Evolutionary conservation across 1,284 basidiomycete species (phyloP).

Genomic region (Trichosporon sp.): DNA sequence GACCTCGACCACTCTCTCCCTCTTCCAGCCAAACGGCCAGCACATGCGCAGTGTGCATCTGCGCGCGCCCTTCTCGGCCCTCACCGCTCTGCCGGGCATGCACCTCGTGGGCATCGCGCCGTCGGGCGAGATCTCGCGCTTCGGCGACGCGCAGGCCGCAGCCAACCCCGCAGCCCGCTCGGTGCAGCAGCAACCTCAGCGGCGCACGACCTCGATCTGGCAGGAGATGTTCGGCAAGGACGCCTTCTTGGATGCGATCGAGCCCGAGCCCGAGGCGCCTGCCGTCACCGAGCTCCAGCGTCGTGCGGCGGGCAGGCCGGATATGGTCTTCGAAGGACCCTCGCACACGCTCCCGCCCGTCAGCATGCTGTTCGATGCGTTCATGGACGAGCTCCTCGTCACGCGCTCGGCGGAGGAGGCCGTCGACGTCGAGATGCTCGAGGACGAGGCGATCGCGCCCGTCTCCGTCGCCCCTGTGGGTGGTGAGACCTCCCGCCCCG

Average conservation of each 20-base stretch:
- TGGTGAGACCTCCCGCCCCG: slow-evolving; percentile 22
- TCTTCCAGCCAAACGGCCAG: slow-evolving; percentile 58
- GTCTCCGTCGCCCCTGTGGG: slow-evolving; percentile 15
- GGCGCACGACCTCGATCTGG: slow-evolving; percentile 49
- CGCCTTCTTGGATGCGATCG: slow-evolving; percentile 49
- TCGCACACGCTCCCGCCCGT: slow-evolving; percentile 80
- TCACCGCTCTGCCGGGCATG: slow-evolving; percentile 31
- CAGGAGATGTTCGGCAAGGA: slow-evolving; percentile 58
- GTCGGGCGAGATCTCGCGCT: slow-evolving; percentile 47
- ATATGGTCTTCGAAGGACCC: slow-evolving; percentile 68
- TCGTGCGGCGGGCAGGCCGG: slow-evolving; percentile 39
- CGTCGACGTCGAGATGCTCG: slow-evolving; percentile 12
- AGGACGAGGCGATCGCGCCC: slow-evolving; percentile 9
- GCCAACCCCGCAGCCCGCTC: slow-evolving; percentile 26
- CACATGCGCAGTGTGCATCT: slow-evolving; percentile 24
- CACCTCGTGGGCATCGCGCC: slow-evolving; percentile 45
- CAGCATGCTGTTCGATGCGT: slow-evolving; percentile 70
- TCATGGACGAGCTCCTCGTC: slow-evolving; percentile 68
- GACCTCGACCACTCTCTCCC: slow-evolving; percentile 54
- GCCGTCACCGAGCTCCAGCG: slow-evolving; percentile 39
- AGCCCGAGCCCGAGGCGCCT: slow-evolving; percentile 27
- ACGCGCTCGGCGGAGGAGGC: slow-evolving; percentile 23
- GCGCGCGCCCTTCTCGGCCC: slow-evolving; percentile 21
- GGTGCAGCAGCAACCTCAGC: slow-evolving; percentile 1
- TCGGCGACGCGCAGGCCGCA: slow-evolving; percentile 42